Conservation (phyloP, 306 rosid species). For the Trifolium pratense region DNA sequence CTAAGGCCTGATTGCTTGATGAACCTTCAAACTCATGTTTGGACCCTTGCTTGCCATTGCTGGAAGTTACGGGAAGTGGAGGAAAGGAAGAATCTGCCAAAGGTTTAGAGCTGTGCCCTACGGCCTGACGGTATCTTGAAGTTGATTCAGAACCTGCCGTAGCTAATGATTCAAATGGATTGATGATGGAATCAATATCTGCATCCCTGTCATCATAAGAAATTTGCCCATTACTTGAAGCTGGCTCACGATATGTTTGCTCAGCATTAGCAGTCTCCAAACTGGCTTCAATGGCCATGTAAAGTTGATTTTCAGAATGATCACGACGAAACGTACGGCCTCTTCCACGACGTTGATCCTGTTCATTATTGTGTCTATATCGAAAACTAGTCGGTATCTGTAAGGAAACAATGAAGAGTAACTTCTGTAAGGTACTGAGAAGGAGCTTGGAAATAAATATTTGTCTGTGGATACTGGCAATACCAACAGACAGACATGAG, state of each 20-base stretch:
- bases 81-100: constrained; percentile 85
- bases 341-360: constrained; percentile 76
- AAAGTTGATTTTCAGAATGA: constrained; percentile 71
- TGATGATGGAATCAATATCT: constrained; percentile 61
- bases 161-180: constrained; percentile 66
- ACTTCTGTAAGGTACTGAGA: constrained; percentile 11
- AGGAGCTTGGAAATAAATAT: constrained; percentile 16
- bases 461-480: constrained; percentile 23
- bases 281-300: constrained; percentile 87
- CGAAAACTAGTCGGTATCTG: constrained; percentile 95
- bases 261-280: constrained; percentile 71
- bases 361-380: constrained; percentile 68
- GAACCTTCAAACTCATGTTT: constrained; percentile 61
- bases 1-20: constrained; percentile 80
- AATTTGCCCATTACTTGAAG: constrained; percentile 57
- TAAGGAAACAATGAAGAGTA: constrained; percentile 17
- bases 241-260: constrained; percentile 41
- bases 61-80: constrained; percentile 54
- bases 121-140: constrained; percentile 85
- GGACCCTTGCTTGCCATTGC: constrained; percentile 54
- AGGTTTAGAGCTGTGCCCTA: constrained; percentile 63
- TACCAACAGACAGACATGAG: not conserved
- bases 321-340: constrained; percentile 71
- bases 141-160: constrained; percentile 62
- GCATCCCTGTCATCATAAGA: constrained; percentile 50